These are phyloP conservation scores for Telopea speciosissima DNA, from an alignment of 177 flowering plant species.

Conservation along the genomic window DNA sequence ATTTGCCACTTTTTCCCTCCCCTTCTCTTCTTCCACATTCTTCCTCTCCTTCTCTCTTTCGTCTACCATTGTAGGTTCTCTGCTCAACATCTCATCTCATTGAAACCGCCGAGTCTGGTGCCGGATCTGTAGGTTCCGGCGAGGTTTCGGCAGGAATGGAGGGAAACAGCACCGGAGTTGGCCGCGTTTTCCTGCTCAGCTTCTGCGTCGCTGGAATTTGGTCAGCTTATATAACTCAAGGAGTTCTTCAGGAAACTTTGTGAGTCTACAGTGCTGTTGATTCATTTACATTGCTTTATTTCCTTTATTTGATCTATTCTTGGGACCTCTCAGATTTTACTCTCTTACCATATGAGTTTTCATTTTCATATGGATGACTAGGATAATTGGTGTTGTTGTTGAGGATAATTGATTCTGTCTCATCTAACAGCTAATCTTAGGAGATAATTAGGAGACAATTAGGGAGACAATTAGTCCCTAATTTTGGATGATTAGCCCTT, in stretches of 20 bases:
- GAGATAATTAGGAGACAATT: too few relatives aligned
- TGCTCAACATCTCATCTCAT: too few relatives aligned
- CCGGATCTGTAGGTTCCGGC: conserved; percentile 27
- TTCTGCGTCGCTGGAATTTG: conserved; percentile 94
- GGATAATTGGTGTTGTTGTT: too few relatives aligned
- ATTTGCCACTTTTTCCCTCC: neutral
- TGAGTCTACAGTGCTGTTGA: conserved; percentile 23
- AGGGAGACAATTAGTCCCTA: too few relatives aligned
- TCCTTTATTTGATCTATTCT: neutral
- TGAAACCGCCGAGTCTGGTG: neutral
- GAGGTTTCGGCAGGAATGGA: conserved; percentile 49
- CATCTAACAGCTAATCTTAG: too few relatives aligned
- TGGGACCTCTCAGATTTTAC: neutral
- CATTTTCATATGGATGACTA: too few relatives aligned
- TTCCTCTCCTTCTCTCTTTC: neutral
- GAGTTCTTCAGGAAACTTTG: conserved; percentile 90
- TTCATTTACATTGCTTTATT: neutral
- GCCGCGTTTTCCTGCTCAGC: conserved; percentile 62
- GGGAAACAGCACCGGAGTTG: conserved; percentile 56
- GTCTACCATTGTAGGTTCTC: too few relatives aligned
- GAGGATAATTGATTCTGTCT: too few relatives aligned
- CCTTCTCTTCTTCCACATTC: neutral
- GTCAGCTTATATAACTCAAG: conserved; percentile 94
- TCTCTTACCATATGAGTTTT: too few relatives aligned
- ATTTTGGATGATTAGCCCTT: too few relatives aligned